Conservation (phyloP, 192 early-diverging fungal genomes). For the Coemansia sp. region DNA sequence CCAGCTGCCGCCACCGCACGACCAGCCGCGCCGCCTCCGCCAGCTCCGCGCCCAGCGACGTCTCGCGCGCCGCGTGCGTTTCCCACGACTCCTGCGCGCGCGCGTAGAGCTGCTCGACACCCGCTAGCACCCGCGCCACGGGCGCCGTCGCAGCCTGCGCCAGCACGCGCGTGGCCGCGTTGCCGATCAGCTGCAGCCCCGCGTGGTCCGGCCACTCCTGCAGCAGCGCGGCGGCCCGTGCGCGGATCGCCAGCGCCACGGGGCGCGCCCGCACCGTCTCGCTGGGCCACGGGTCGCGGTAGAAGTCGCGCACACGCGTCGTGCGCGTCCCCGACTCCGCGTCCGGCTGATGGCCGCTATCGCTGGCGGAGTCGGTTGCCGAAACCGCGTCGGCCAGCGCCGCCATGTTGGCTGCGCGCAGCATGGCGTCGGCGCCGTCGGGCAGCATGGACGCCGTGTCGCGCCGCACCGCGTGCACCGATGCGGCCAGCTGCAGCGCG, state of each 20-base stretch:
- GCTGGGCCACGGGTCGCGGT: constrained; percentile 74
- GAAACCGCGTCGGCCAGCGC: constrained; percentile 32
- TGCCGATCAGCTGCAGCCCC: constrained; percentile 76
- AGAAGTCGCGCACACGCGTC: constrained; percentile 82
- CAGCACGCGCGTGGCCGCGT: constrained; percentile 59
- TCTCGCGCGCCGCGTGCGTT: constrained; percentile 77
- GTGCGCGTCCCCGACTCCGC: constrained; percentile 19
- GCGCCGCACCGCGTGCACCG: constrained; percentile 12
- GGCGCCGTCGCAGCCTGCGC: constrained; percentile 76
- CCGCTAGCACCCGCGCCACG: constrained; percentile 86
- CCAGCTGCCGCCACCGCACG: constrained; percentile 88
- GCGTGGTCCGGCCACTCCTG: constrained; percentile 91
- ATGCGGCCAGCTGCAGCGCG: constrained; percentile 30
- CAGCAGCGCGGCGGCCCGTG: constrained; percentile 63
- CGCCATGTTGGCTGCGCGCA: constrained; percentile 42
- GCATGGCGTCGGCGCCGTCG: constrained; percentile 8
- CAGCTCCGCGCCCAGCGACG: constrained; percentile 66
- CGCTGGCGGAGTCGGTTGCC: neutral
- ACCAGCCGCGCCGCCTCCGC: constrained; percentile 73
- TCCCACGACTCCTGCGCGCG: constrained; percentile 93
- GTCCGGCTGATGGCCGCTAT: neutral
- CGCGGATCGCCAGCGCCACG: constrained; percentile 63
- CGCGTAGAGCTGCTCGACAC: constrained; percentile 82
- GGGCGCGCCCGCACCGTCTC: constrained; percentile 70
- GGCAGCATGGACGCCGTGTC: constrained; percentile 18